A percentile compares a stretch with the other conserved stretches of the same genome.
phyloP scores from a whole-genome alignment of 108 stramenopile genomes.

The Epithemia pelagica region DNA sequence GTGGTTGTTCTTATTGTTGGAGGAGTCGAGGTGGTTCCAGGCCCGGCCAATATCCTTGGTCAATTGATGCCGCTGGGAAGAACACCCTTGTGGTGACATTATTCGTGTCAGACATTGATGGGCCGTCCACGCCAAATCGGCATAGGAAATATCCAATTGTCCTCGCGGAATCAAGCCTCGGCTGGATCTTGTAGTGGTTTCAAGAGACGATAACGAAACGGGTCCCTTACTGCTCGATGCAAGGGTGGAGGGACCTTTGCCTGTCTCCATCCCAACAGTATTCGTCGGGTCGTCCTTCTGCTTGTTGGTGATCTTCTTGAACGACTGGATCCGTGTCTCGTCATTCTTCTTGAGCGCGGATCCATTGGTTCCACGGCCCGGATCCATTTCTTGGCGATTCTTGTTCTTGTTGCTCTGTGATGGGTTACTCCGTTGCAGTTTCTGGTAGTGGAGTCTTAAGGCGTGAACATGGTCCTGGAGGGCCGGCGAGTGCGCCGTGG shows the following conservation, averaged over 20 bases:
- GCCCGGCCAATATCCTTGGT: neutral
- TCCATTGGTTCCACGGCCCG: neutral
- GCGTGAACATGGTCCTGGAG: neutral
- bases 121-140: constrained; percentile 42
- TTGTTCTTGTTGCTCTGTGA: neutral
- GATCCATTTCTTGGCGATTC: neutral
- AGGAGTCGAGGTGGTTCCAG: constrained; percentile 5
- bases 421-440: neutral
- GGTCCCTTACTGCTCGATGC: neutral
- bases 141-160: constrained; percentile 50
- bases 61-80: neutral
- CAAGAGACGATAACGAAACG: neutral
- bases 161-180: constrained; percentile 64
- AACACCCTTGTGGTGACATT: neutral
- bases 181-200: neutral
- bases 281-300: no score
- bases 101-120: constrained; percentile 19
- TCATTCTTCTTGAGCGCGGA: neutral
- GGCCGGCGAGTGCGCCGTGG: neutral
- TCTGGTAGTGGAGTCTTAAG: neutral
- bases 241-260: neutral
- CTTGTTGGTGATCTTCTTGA: neutral
- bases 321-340: neutral
- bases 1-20: neutral
- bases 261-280: neutral